Conservation (phyloP, 768 basidiomycete species). For the Lenzites betulinus region DNA sequence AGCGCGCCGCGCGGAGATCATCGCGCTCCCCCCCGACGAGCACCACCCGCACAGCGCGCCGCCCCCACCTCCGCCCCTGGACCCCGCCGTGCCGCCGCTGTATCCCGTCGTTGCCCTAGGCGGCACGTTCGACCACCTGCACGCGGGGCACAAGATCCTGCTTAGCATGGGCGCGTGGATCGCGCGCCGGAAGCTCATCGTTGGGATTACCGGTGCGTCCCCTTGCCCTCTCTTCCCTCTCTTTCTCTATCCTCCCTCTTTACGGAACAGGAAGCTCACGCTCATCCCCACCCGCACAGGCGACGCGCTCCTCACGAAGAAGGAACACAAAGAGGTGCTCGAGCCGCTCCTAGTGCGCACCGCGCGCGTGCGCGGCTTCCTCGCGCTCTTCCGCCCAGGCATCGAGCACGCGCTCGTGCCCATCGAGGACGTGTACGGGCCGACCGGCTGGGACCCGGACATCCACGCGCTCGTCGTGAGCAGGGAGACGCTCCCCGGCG, state of each 20-base stretch:
- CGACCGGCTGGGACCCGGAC: slow-evolving; percentile 83
- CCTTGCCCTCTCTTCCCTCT: background rate
- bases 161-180: slow-evolving; percentile 92
- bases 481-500: slow-evolving; percentile 82
- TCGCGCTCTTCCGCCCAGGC: slow-evolving; percentile 66
- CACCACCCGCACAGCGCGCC: slow-evolving; percentile 15
- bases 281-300: slow-evolving; percentile 43
- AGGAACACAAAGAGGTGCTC: slow-evolving; percentile 67
- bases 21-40: slow-evolving; percentile 23
- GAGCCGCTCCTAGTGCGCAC: slow-evolving; percentile 62
- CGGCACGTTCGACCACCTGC: slow-evolving; percentile 97
- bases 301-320: slow-evolving; percentile 68
- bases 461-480: slow-evolving; percentile 94
- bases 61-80: slow-evolving; percentile 2
- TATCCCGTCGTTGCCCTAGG: slow-evolving; percentile 84
- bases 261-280: too few relatives aligned
- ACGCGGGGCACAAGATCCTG: slow-evolving; percentile 96
- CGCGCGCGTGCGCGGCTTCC: slow-evolving; percentile 62
- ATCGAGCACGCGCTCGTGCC: slow-evolving; percentile 69
- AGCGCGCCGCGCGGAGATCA: slow-evolving; percentile 3
- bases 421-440: slow-evolving; percentile 87
- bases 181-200: slow-evolving; percentile 74
- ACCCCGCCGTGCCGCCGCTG: slow-evolving; percentile 27
- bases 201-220: slow-evolving; percentile 82
- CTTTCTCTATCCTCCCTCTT: too few relatives aligned